phyloP scores from a whole-genome alignment of 257 asterid species.

The Solanum bukasovii region DNA sequence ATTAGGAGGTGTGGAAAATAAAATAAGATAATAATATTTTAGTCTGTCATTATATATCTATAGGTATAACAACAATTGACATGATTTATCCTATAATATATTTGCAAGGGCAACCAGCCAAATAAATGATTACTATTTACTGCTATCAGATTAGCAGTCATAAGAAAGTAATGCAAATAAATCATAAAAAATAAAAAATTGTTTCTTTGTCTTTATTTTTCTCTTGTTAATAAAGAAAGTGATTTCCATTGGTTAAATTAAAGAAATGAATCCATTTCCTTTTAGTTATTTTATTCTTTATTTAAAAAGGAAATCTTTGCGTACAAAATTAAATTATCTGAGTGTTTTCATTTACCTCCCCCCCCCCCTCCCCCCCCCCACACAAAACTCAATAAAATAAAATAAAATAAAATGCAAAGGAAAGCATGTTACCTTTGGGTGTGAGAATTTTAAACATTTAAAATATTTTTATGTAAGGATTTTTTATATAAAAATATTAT shows the following conservation, averaged over 20 bases:
- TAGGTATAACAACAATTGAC: not conserved
- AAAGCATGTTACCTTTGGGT: not conserved
- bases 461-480: not conserved
- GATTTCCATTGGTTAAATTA: not conserved
- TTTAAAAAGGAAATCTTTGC: not conserved
- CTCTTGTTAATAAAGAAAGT: not conserved
- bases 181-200: not conserved
- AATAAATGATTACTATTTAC: not conserved
- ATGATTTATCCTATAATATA: not conserved
- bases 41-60: not conserved
- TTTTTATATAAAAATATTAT: not conserved
- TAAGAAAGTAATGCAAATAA: not conserved
- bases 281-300: not conserved
- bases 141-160: not conserved
- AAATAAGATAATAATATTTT: not conserved
- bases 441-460: not conserved
- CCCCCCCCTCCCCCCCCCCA: not conserved
- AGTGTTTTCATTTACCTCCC: too few relatives aligned
- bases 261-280: not conserved
- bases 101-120: not conserved
- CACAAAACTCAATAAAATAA: not conserved
- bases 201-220: not conserved
- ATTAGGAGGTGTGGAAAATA: too few relatives aligned
- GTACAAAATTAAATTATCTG: not conserved
- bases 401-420: not conserved